Conservation (phyloP, 176 grass and related monocot genomes). For the Rhynchospora tenuis region DNA sequence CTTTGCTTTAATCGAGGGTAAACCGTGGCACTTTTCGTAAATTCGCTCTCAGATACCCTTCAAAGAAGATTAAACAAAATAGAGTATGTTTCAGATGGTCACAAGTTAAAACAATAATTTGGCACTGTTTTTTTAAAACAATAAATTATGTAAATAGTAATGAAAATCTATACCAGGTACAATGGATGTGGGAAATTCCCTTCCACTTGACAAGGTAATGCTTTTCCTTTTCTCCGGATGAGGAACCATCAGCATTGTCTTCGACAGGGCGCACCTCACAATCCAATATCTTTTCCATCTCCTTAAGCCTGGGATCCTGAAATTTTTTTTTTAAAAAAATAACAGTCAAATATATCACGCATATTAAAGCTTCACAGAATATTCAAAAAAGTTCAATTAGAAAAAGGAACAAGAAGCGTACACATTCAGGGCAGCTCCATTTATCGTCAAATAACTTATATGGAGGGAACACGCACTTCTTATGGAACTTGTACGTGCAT, state of each 20-base stretch:
- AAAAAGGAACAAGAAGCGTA: conserved; percentile 33
- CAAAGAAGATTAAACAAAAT: conserved; percentile 24
- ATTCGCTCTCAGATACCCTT: conserved; percentile 87
- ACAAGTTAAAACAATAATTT: conserved; percentile 13
- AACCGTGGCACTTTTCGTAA: conserved; percentile 64
- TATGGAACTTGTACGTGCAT: conserved; percentile 86
- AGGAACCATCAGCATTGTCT: conserved; percentile 46
- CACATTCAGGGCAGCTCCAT: conserved; percentile 97
- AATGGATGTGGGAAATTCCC: conserved; percentile 86
- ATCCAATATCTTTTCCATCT: conserved; percentile 97
- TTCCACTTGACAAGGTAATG: conserved; percentile 99
- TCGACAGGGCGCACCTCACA: conserved; percentile 37
- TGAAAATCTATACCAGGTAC: conserved; percentile 60
- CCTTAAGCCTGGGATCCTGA: conserved; percentile 83
- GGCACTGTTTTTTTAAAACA: not conserved
- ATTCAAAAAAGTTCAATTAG: not conserved
- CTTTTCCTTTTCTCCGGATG: conserved; percentile 46
- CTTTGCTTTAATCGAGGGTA: conserved; percentile 83
- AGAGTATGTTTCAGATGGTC: not conserved
- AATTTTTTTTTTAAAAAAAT: conserved; percentile 1
- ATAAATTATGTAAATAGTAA: not conserved
- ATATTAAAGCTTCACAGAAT: conserved; percentile 9
- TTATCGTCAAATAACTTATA: conserved; percentile 56
- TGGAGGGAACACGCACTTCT: conserved; percentile 71
- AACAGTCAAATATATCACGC: conserved; percentile 15